Evolutionary conservation across 1,284 basidiomycete species (phyloP).

Genomic region (Pholiota adiposa): DNA sequence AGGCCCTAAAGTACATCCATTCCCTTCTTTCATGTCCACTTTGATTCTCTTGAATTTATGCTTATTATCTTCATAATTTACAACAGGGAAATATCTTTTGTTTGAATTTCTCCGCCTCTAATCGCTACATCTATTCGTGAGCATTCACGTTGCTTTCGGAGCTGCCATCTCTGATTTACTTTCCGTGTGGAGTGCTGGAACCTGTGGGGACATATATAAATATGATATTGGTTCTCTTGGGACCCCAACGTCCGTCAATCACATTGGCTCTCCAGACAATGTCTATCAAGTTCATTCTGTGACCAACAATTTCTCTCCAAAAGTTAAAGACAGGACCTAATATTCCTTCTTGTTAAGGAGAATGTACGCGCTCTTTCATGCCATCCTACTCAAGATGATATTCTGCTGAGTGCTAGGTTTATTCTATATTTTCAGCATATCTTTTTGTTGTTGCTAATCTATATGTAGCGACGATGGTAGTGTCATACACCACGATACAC

Average conservation of each 20-base stretch:
- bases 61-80: constrained; percentile 4
- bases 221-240: constrained; percentile 49
- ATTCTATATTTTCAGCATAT: constrained; percentile 11
- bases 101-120: constrained; percentile 67
- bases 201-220: constrained; percentile 57
- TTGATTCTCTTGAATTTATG: background rate
- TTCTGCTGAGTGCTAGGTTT: constrained; percentile 71
- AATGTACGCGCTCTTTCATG: constrained; percentile 63
- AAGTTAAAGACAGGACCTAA: constrained; percentile 5
- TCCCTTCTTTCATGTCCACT: background rate
- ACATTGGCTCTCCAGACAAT: constrained; percentile 35
- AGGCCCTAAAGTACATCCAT: constrained; percentile 51
- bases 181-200: constrained; percentile 57
- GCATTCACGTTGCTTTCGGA: constrained; percentile 28
- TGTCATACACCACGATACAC: constrained; percentile 61
- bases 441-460: background rate
- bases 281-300: constrained; percentile 38
- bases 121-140: constrained; percentile 66
- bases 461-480: constrained; percentile 68
- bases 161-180: no score
- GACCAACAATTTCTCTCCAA: no score
- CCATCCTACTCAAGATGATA: constrained; percentile 64
- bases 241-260: constrained; percentile 9
- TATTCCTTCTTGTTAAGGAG: constrained; percentile 43
- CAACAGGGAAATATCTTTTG: constrained; percentile 67